A percentile compares a stretch with the other conserved stretches of the same genome.
phyloP scores from a whole-genome alignment of 176 grass and related monocot genomes.

The Bothriochloa decipiens region DNA sequence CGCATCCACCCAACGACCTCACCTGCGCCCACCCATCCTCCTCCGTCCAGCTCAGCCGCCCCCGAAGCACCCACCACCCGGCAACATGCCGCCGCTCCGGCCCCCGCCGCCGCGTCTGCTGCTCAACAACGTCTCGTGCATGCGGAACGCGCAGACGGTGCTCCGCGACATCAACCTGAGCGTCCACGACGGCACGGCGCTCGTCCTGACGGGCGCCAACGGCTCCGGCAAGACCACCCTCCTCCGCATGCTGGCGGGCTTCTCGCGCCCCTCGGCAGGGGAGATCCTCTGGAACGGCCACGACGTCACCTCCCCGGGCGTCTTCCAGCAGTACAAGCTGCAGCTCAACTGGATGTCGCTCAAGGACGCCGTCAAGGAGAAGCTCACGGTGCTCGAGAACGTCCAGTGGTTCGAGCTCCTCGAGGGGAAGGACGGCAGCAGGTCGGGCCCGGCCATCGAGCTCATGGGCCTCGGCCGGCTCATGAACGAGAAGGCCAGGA shows the following conservation, averaged over 20 bases:
- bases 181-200: slow-evolving; percentile 80
- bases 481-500: slow-evolving; percentile 88
- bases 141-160: slow-evolving; percentile 89
- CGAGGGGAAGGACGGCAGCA: slow-evolving; percentile 75
- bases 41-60: not conserved
- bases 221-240: slow-evolving; percentile 92
- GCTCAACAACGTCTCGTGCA: slow-evolving; percentile 82
- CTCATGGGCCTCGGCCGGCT: slow-evolving; percentile 93
- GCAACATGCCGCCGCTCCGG: slow-evolving; percentile 55
- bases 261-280: slow-evolving; percentile 82
- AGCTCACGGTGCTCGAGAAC: slow-evolving; percentile 87
- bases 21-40: not conserved
- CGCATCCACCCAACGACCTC: not conserved
- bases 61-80: not conserved
- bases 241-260: slow-evolving; percentile 88
- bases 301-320: slow-evolving; percentile 68
- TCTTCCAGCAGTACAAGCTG: slow-evolving; percentile 97
- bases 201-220: slow-evolving; percentile 88
- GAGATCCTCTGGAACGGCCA: slow-evolving; percentile 92
- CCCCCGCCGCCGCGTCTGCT: slow-evolving; percentile 74
- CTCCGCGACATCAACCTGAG: slow-evolving; percentile 86
- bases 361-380: slow-evolving; percentile 84
- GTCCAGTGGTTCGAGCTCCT: slow-evolving; percentile 98
- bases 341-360: slow-evolving; percentile 94
- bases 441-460: slow-evolving; percentile 62